Percentiles rank a stretch among this genome's conserved stretches.
phyloP scores from a whole-genome alignment of 768 basidiomycete genomes.

The Xerocomus brunneocitrinus region DNA sequence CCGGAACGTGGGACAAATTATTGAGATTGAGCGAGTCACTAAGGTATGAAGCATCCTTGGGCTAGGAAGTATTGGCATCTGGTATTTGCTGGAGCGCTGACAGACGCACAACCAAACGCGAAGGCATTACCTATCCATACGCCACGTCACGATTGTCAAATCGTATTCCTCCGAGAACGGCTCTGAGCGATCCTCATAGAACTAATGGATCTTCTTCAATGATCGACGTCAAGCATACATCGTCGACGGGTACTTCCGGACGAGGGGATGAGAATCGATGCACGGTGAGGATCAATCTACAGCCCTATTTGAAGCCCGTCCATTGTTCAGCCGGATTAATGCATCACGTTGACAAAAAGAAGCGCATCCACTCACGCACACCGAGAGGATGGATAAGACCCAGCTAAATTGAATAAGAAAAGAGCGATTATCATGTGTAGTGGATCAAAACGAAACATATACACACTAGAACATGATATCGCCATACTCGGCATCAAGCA shows the following conservation, averaged over 20 bases:
- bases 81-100: too few relatives aligned
- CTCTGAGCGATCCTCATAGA: not conserved
- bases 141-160: not conserved
- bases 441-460: not conserved
- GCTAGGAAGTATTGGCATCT: not conserved
- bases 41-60: not conserved
- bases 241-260: not conserved
- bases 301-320: not conserved
- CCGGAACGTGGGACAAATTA: too few relatives aligned
- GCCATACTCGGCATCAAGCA: constrained; percentile 3
- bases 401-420: not conserved
- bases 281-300: constrained; percentile 4
- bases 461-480: constrained; percentile 14
- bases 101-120: too few relatives aligned
- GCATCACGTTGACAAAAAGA: not conserved
- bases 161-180: not conserved
- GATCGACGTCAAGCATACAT: not conserved
- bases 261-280: not conserved
- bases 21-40: too few relatives aligned
- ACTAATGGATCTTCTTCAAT: not conserved
- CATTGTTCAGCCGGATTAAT: not conserved
- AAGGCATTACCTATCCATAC: too few relatives aligned
- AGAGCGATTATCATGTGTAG: not conserved
- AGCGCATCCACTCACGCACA: constrained; percentile 2
- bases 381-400: constrained; percentile 5